These are phyloP conservation scores for Colletotrichum lupini DNA, from an alignment of 2,329 filamentous ascomycete species.

Conservation along the genomic window DNA sequence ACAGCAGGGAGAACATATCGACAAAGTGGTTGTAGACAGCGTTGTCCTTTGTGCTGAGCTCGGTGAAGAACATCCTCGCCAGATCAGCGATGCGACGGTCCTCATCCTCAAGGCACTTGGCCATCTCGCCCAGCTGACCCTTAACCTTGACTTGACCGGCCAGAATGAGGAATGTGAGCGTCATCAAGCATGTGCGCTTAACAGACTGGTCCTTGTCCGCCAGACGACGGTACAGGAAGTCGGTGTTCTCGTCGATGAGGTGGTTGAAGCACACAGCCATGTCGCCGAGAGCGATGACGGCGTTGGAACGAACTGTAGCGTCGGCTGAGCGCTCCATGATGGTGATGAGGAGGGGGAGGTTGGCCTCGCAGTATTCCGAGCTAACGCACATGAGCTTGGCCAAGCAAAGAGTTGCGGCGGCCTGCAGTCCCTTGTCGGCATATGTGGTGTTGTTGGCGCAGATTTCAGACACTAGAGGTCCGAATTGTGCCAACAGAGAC, in stretches of 20 bases:
- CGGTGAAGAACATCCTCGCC: conserved; percentile 97
- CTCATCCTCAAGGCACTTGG: conserved; percentile 96
- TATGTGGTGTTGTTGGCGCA: conserved; percentile 96
- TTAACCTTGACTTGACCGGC: conserved; percentile 99
- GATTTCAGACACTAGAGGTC: conserved; percentile 90
- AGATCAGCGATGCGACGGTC: conserved; percentile 95
- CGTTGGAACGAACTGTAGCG: conserved; percentile 92
- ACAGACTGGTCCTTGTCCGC: conserved; percentile 90
- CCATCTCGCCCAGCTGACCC: conserved; percentile 98
- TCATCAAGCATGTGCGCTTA: conserved; percentile 98
- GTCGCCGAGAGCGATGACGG: conserved; percentile 95
- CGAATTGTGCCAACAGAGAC: conserved; percentile 90
- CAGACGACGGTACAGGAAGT: conserved; percentile 93
- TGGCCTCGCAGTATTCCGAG: conserved; percentile 93
- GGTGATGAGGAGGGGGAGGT: conserved; percentile 93
- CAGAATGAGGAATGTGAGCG: conserved; percentile 94
- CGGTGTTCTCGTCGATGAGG: conserved; percentile 98
- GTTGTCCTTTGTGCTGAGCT: conserved; percentile 97
- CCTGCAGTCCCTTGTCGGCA: conserved; percentile 88
- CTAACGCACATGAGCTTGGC: conserved; percentile 99
- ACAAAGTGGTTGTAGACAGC: conserved; percentile 99
- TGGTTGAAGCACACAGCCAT: conserved; percentile 99
- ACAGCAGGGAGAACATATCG: conserved; percentile 96
- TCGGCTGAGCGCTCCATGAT: conserved; percentile 96
- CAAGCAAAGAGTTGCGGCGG: conserved; percentile 91